Conservation (phyloP, 2,329 filamentous ascomycete species). For the Dothideomycetes sp. region DNA sequence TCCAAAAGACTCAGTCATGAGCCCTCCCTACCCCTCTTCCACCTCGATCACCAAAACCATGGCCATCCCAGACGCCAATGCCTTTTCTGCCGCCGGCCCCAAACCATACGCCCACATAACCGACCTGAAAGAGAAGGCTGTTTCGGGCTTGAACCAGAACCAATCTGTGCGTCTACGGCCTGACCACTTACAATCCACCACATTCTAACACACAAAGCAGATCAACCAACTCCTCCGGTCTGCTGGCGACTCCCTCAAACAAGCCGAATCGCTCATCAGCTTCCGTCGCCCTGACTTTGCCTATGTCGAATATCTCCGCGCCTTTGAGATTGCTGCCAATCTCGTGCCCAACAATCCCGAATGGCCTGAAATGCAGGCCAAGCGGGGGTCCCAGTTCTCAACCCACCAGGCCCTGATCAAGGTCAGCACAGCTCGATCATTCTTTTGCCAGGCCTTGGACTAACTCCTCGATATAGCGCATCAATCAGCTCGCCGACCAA, state of each 20-base stretch:
- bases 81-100: not conserved
- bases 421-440: too few relatives aligned
- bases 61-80: conserved; percentile 2
- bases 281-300: conserved; percentile 64
- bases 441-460: not conserved
- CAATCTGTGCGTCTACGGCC: conserved; percentile 9
- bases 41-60: conserved; percentile 1
- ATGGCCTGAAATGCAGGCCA: conserved; percentile 36
- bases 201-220: not conserved
- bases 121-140: conserved; percentile 34
- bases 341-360: conserved; percentile 68
- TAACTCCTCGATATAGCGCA: conserved; percentile 16
- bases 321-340: conserved; percentile 69
- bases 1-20: conserved; percentile 10
- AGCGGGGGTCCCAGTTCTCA: conserved; percentile 2
- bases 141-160: conserved; percentile 26
- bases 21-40: conserved; percentile 8
- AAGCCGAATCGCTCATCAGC: conserved; percentile 51
- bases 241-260: conserved; percentile 33
- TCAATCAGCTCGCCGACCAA: conserved; percentile 29
- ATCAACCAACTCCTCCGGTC: conserved; percentile 30
- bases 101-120: conserved; percentile 30
- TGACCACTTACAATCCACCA: conserved; percentile 11
- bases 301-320: conserved; percentile 74
- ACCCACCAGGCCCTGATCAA: conserved; percentile 21